phyloP scores from a whole-genome alignment of 1,284 basidiomycete species.

The Ceratobasidium sp. region DNA sequence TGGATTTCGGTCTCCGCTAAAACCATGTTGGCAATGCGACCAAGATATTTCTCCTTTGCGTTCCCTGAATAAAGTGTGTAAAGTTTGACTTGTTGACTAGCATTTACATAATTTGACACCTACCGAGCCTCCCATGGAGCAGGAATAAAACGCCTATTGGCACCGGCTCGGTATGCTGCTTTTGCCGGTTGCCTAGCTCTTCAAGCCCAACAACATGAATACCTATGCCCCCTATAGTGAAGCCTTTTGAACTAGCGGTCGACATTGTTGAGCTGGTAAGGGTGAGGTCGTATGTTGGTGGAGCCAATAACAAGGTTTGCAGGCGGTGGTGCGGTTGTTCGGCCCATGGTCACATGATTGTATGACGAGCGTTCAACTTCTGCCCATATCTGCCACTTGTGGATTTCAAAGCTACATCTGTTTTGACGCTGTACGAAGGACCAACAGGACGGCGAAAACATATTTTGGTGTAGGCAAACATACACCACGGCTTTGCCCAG shows the following conservation, averaged over 20 bases:
- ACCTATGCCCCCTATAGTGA: slow-evolving; percentile 20
- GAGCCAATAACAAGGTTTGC: too few species aligned
- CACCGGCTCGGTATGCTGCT: not conserved
- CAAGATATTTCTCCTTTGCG: slow-evolving; percentile 4
- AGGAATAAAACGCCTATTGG: slow-evolving; percentile 27
- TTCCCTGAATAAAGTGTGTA: not conserved
- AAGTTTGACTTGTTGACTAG: not conserved
- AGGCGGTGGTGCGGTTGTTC: not conserved
- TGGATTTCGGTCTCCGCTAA: not conserved
- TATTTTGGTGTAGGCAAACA: too few species aligned
- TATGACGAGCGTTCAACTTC: too few species aligned
- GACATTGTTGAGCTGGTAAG: not conserved
- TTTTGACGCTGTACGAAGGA: too few species aligned
- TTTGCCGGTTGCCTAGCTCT: not conserved
- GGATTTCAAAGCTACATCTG: too few species aligned
- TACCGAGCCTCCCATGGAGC: slow-evolving; percentile 27
- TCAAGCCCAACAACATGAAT: slow-evolving; percentile 19
- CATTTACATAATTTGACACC: not conserved
- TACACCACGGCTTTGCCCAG: too few species aligned
- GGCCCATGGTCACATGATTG: not conserved
- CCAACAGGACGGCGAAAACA: too few species aligned
- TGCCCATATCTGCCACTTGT: too few species aligned
- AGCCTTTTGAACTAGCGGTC: slow-evolving; percentile 1
- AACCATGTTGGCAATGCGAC: slow-evolving; percentile 1
- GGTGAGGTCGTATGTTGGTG: not conserved